Evolutionary conservation across 768 basidiomycete species (phyloP), one percentile per base, ranked within the genome.

Genomic region (Tulasnella sp.): DNA sequence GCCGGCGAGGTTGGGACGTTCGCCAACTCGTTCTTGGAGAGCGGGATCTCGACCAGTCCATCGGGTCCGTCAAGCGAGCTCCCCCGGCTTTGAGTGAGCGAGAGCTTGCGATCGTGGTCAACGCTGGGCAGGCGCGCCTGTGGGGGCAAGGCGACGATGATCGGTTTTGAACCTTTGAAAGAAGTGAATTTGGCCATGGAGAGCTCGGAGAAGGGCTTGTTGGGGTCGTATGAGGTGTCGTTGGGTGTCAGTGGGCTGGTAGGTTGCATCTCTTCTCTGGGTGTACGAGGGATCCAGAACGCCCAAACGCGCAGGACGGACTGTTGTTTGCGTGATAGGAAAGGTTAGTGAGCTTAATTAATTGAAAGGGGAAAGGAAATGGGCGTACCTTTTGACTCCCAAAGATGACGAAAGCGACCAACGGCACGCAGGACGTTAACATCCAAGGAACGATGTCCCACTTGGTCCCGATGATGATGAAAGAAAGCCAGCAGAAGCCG

Each of bases 281-380:
- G 27, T 42, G 62, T 77, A 24, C 76, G 76, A 77, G 76, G 76
- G 36, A 77, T 62, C 76, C 76, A 77, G 76, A 77, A 77, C 0
- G 56, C 38, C 76, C 76, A 77, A 21, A 77, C 76, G 21, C 76
- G 76, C 34, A 77, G n/a, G 34, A 77, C 58, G 19, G 76, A 77
- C 76, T 77, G n/a, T 7, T 27, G n/a, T 5, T n/a, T 4, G 14
- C 31, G 21, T 16, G 39, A 36, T 34, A 36, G 14, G 4, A 68
- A 10, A 14, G 3, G 27, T 31, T 27, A 68, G 62, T 34, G 18
- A 36, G 27, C n/a, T 34, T 8, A 21, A 27, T 5, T 14, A 7
- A 14, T 68, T 9, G 48, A 27, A 39, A 38, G 24, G n/a, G 16
- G 42, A 39, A 77, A n/a, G n/a, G n/a, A 16, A 18, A 46, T 3